These are phyloP conservation scores for Bipolaris bicolor DNA, from an alignment of 2,329 filamentous ascomycete genomes.

Conservation along the genomic window DNA sequence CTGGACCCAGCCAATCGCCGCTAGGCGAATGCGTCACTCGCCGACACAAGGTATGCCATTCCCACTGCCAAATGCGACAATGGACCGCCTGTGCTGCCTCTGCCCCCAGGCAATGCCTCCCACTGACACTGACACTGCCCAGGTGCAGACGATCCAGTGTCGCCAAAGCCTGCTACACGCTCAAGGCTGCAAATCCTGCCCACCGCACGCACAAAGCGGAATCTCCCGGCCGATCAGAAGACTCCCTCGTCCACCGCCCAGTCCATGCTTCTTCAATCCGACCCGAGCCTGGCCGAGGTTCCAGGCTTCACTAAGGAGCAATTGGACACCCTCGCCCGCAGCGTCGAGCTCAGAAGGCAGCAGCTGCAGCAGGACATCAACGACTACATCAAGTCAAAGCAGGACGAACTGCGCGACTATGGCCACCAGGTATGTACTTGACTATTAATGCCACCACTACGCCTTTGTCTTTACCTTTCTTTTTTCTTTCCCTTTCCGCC, in stretches of 20 bases:
- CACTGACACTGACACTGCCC: conserved; percentile 21
- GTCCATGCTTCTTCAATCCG: conserved; percentile 42
- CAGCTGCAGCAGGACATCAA: conserved; percentile 46
- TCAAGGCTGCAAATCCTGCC: conserved; percentile 10
- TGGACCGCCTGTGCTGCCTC: conserved; percentile 16
- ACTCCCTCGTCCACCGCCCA: conserved; percentile 9
- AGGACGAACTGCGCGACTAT: conserved; percentile 41
- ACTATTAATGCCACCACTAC: not conserved
- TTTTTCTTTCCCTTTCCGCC: not conserved
- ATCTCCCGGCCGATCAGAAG: conserved; percentile 25
- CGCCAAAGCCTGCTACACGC: conserved; percentile 1
- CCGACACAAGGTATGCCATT: conserved; percentile 34
- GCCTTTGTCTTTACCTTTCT: not conserved
- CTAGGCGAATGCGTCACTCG: conserved; percentile 39
- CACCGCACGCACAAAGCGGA: conserved; percentile 23
- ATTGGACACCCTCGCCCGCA: conserved; percentile 41
- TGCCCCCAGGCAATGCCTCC: conserved; percentile 22
- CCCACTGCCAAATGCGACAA: conserved; percentile 11
- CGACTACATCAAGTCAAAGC: conserved; percentile 43
- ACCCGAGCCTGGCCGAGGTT: conserved; percentile 41
- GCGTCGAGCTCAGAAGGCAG: conserved; percentile 44
- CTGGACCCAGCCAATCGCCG: conserved; percentile 24
- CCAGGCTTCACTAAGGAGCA: conserved; percentile 41
- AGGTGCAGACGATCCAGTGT: conserved; percentile 13
- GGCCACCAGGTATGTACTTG: conserved; percentile 37